Evolutionary conservation across 257 asterid genomes (phyloP), one percentile per base, ranked within the genome.

Genomic region (Rubia yunnanensis): DNA sequence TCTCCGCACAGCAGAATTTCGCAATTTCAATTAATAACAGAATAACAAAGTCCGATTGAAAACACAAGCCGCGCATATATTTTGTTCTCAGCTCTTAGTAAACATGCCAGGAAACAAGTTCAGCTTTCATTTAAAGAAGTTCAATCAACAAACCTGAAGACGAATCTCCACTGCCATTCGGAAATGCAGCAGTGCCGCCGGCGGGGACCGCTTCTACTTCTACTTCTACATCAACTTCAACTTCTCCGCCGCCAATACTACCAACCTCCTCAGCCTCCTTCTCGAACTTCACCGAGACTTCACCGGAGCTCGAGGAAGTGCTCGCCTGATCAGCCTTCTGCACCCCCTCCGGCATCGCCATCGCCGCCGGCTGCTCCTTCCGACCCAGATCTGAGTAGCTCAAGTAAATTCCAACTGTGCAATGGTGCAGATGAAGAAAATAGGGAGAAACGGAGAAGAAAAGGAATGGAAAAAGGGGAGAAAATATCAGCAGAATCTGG

Each of bases 301-400:
- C 92, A 48, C 60, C 60, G 35, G 95, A 79, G 72, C 81, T 81
- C 57, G 80, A 70, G 14, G 82, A 72, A 60, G 81, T 71, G 70
- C 48, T 72, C 11, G 69, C 69, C 60, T 70, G 75, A 23, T 74
- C 85, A 38, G 64, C 38, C 75, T 73, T 79, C 56, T 28, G 62
- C 28, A 70, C 56, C 61, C 66, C 60, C 44, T 66, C 84, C 32
- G 67, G 66, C 89, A 82, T 78, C 79, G 76, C 74, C 74, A 75
- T 73, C 74, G 76, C 66, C 74, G 69, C 79, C 80, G 76, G 77
- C 64, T 41, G 53, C 69, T 68, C 60, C 54, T 31, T 61, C 50
- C 28, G 73, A 76, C 79, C 78, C 86, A 81, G 95, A 86, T 86
- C 88, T 81, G 68, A 46, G 67, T 78, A 67, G 50, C 48, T 65